Conservation (phyloP, 2,329 filamentous ascomycete genomes). For the Cladophialophora yegresii region DNA sequence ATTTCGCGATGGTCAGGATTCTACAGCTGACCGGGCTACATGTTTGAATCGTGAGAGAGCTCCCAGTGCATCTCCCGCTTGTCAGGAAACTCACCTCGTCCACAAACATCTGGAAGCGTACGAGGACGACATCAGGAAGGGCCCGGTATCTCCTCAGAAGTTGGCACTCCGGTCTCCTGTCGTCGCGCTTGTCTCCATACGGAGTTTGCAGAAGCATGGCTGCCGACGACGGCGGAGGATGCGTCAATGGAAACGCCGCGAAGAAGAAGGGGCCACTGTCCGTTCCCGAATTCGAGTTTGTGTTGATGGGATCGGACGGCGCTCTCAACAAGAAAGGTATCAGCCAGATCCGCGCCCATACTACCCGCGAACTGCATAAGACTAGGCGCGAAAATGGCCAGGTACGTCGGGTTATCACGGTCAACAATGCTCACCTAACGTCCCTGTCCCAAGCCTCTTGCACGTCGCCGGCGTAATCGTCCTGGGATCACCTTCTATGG, state of each 20-base stretch:
- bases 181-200: slow-evolving; percentile 1
- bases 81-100: neutral
- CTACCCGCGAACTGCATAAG: slow-evolving; percentile 27
- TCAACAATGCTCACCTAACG: slow-evolving; percentile 6
- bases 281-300: slow-evolving; percentile 21
- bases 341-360: slow-evolving; percentile 29
- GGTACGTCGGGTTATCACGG: slow-evolving; percentile 5
- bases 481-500: slow-evolving; percentile 24
- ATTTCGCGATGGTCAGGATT: neutral
- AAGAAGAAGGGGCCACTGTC: slow-evolving; percentile 3
- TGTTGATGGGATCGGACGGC: slow-evolving; percentile 25
- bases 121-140: neutral
- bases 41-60: neutral
- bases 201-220: slow-evolving; percentile 14
- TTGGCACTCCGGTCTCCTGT: neutral
- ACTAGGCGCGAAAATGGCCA: slow-evolving; percentile 20
- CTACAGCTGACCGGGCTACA: neutral
- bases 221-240: slow-evolving; percentile 3
- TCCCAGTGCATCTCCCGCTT: neutral
- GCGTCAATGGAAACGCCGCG: neutral
- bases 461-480: slow-evolving; percentile 13
- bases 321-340: slow-evolving; percentile 23
- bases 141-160: neutral
- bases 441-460: neutral
- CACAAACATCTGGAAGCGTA: neutral